Percentiles rank a stretch among this genome's conserved stretches.
Conservation (phyloP, 192 early-diverging fungal species). For the Physocladia obscura region DNA sequence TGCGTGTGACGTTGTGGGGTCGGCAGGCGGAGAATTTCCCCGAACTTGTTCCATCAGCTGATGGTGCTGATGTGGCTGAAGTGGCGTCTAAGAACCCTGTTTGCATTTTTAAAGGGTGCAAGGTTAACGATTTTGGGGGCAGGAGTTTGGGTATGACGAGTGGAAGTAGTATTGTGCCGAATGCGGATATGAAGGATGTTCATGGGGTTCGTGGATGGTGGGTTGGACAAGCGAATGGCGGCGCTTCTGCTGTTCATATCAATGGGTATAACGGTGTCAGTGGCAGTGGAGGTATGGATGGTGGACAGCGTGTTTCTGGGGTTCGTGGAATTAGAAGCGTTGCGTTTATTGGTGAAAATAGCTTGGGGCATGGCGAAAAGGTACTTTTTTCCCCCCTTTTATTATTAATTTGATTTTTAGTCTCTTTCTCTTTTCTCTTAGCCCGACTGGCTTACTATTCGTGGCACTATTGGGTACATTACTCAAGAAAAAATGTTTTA, state of each 20-base stretch:
- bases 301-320: conserved; percentile 24
- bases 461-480: conserved; percentile 75
- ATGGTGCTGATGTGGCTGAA: too few species aligned
- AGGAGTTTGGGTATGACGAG: conserved; percentile 55
- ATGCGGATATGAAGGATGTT: conserved; percentile 79
- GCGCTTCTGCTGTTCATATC: conserved; percentile 36
- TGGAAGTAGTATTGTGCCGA: conserved; percentile 49
- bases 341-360: conserved; percentile 64
- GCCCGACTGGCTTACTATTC: conserved; percentile 72
- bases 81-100: conserved; percentile 57
- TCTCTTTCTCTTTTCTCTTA: conserved; percentile 22
- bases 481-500: conserved; percentile 67
- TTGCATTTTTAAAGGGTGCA: conserved; percentile 80
- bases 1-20: conserved; percentile 87
- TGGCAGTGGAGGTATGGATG: conserved; percentile 26
- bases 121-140: conserved; percentile 86
- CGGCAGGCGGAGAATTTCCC: conserved; percentile 69
- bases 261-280: conserved; percentile 42
- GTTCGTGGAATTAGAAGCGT: conserved; percentile 63
- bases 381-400: conserved; percentile 32
- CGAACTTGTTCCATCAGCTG: neutral
- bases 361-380: conserved; percentile 66
- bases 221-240: neutral
- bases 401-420: neutral
- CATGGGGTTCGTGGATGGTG: conserved; percentile 76